A percentile compares a stretch with the other conserved stretches of the same genome.
These are phyloP conservation scores for Blakeslea trispora DNA, from an alignment of 371 early-diverging fungal genomes.

Conservation along the genomic window DNA sequence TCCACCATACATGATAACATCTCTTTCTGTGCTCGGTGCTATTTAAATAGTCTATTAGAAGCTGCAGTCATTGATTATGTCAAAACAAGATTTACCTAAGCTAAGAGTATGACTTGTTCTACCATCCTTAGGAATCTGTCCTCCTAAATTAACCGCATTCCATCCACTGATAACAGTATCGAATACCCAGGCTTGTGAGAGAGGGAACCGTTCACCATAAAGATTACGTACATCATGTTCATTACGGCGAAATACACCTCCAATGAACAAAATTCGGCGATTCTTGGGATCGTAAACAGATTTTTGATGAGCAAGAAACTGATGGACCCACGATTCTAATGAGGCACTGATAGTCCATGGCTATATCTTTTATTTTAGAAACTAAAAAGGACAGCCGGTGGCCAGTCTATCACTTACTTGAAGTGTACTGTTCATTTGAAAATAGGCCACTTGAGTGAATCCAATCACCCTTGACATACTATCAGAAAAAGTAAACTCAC, in stretches of 20 bases:
- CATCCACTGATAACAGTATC: background rate
- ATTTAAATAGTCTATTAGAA: too few species aligned
- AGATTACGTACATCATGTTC: background rate
- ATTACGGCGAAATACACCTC: conserved; percentile 5
- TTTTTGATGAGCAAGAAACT: background rate
- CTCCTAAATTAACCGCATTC: background rate
- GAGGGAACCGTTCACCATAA: background rate
- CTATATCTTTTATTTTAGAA: too few species aligned
- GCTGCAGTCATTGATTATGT: too few species aligned
- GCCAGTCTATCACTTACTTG: too few species aligned
- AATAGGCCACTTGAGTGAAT: conserved; percentile 6
- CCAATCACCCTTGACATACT: conserved; percentile 5
- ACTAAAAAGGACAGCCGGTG: too few species aligned
- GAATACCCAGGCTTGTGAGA: background rate
- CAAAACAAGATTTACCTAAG: background rate
- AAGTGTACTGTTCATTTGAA: background rate
- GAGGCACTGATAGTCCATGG: background rate
- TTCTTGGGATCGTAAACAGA: background rate
- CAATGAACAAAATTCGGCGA: background rate
- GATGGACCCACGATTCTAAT: background rate
- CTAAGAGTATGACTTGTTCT: background rate
- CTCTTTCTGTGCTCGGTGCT: conserved; percentile 3
- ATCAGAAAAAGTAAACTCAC: background rate
- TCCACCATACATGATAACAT: conserved; percentile 10
- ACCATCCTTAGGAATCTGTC: background rate